Base-by-base conservation (phyloP, 495 filamentous ascomycete species). In the Saxophila tyrrhenica region DNA sequence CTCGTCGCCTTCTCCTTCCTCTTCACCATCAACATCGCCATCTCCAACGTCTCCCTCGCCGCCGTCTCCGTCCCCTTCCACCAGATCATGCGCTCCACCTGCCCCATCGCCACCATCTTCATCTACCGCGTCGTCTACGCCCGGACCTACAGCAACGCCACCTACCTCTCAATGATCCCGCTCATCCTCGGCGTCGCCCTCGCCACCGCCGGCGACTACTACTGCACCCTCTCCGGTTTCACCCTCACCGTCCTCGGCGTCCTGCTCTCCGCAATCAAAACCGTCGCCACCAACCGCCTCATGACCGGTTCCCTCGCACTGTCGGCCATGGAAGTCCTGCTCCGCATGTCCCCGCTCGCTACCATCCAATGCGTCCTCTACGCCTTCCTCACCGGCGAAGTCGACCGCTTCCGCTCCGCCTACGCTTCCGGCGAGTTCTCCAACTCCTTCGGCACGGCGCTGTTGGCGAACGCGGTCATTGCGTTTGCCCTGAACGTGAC, bases 11-110 rank as follows among this genome's bases (percentile, higher is more conserved):
- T 81, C 61, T 80, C 78, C 5, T 64, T 73, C 19, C 69, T 81
- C 2, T 81, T 77, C 62, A 79, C 77, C 21, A 62, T 78, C 62
- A 81, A 81, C 66, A 79, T 81, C 50, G 78, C 78, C 50, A 72
- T 79, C 39, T 76, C 72, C 21, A 79, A 78, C 57, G 70, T 77
- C 23, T 78, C 76, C 0, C 69, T 78, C 68, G 69, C 70, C 48
- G 67, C 76, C 62, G 78, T 81, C 25, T 77, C 76, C 3, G 70
- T 80, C 7, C 74, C 78, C 13, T 80, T 81, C 64, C 78, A 80
- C 60, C 78, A 80, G 57, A 76, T 78, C 52, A 70, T 80, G 61
- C 76, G 78, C 29, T 75, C 78, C 20, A 78, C 75, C 11, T 73
- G 66, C 25, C 78, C 78, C 19, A 60, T 78, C 55, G 74, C 77